Evolutionary conservation across 352 stramenopile genomes (phyloP), one percentile per base, ranked within the genome.

Genomic region (Phytophthora fragariae): DNA sequence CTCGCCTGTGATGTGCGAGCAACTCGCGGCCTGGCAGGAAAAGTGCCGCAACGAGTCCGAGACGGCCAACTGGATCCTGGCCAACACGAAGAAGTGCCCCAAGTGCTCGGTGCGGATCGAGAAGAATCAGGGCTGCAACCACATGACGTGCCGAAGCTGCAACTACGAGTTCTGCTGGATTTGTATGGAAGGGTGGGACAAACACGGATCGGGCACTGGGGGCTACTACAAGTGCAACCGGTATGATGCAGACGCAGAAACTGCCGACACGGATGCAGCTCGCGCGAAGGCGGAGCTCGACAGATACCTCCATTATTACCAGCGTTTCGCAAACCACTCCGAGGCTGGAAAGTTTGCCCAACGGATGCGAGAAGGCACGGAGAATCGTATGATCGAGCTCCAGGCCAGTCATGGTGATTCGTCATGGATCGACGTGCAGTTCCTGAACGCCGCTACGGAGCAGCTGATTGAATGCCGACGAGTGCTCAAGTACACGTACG

Each of bases 191-290:
- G 81, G 93, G 53, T 99, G 98, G 98, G 76, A 81, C n/a, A 96
- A 98, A 53, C 98, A 99, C 72, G 97, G 97, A 10, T 94, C 97
- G 2, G 97, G 94, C 49, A 99, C 97, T 6, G 97, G 98, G 37
- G 98, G 98, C 12, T 99, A 99, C 86, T 99, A 99, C 86, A 99
- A 99, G 82, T 99, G 98, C 84, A 99, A 99, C 83, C 98, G 97
- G 46, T 99, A 98, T 70, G 95, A 99, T 57, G 71, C 84, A 17
- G 77, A 91, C 49, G 70, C 72, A 54, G 74, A 73, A 4, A 62
- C 68, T 3, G 75, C 72, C 10, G 88, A 97, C 54, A 92, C 90
- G 44, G 95, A 99, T 76, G 92, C 88, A 3, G 93, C 96, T 7
- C 90, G 91, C 24, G 97, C 97, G 6, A 99, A 99, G 79, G 92